Base-by-base conservation (phyloP, 176 grass and related monocot genomes). In the Lolium multiflorum region DNA sequence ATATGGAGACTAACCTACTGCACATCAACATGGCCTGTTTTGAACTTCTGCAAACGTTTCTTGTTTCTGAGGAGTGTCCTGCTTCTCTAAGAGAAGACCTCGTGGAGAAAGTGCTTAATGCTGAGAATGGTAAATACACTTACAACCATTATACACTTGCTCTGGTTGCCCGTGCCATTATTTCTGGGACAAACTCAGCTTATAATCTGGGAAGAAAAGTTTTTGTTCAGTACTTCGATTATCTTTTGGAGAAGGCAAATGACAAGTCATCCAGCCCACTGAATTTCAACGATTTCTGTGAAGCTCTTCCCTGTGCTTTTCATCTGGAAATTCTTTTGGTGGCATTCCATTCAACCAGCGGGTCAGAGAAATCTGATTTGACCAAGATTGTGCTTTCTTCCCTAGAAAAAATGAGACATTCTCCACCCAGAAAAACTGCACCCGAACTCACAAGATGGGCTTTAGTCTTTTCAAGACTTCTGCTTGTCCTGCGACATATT, bases 261-360 rank as follows among this genome's bases (percentile, higher is more conserved):
- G 69, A 89, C 82, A 87, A 74, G 48, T 84, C 72, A 82, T 80
- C 87, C 70, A 86, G 66, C 75, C 28, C 67, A 68, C 57, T 90
- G 25, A 84, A 88, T 74, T 50, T 89, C 71, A 90, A 71, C 56
- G 86, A 91, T 87, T 91, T 96, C 58, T 92, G 80, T 55, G 79
- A 71, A 66, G 87, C 47, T 84, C 87, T 98, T 72, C 93, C 93
- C 79, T 89, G 90, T 88, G 78, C 90, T 25, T 98, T 98, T 76
- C 96, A 96, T 79, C 89, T 96, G 84, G 96, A 96, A 87, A 94
- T 98, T 87, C 70, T 98, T 63, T 86, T 98, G 87, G 89, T 92
- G 82, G 90, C 82, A 15, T 98, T 98, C 56, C 96, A 98, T 90
- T 89, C 92, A 72, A 82, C 92, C 46, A 85, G 72, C 59, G 88